Base-by-base conservation (phyloP, 768 basidiomycete species). In the Amanita fuliginea region DNA sequence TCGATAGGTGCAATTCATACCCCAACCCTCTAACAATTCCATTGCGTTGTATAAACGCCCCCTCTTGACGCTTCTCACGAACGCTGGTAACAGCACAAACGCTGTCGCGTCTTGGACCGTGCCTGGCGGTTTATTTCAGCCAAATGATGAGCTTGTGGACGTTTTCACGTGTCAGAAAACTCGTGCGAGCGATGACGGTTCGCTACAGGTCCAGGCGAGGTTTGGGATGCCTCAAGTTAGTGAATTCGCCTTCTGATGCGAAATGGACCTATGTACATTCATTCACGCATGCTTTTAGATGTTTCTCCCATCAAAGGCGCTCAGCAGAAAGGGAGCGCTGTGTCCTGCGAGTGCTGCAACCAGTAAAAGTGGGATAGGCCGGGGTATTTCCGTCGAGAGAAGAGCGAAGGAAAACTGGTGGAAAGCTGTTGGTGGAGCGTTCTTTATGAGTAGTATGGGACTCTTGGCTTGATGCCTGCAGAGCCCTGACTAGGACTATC, bases 31-130 rank as follows among this genome's bases (percentile, higher is more conserved):
- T 28, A 52, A 64, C 3, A 64, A 69, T 45, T 62, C 69, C 0
- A 59, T 82, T 26, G 73, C 67, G 1, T 58, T 80, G 32, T 77
- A 68, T 34, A 82, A 82, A 55, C 68, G 71, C 0, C 79, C 81
- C 1, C 60, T 83, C 53, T 68, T 81, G 39, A 63, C 74, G 5
- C 70, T 81, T 30, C 58, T 81, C 53, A 75, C 80, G 3, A 81
- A 82, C 61, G 57, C 65, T 33, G 80, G 79, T 30, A 66, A 58
- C 46, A 52, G 58, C 41, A 64, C 65, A n/a, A 56, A 62, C 11
- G 58, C 60, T 4, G 48, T 56, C 8, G 59, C 62, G 21, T 60
- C 52, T 21, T 80, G 76, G 76, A 68, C 59, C 18, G 67, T 77
- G 33, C 66, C 62, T 13, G 56, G 54, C 10, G 35, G 35, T n/a